A percentile compares a stretch with the other conserved stretches of the same genome.
phyloP scores from a whole-genome alignment of 495 filamentous ascomycete genomes.

The Aspergillus indologenus region DNA sequence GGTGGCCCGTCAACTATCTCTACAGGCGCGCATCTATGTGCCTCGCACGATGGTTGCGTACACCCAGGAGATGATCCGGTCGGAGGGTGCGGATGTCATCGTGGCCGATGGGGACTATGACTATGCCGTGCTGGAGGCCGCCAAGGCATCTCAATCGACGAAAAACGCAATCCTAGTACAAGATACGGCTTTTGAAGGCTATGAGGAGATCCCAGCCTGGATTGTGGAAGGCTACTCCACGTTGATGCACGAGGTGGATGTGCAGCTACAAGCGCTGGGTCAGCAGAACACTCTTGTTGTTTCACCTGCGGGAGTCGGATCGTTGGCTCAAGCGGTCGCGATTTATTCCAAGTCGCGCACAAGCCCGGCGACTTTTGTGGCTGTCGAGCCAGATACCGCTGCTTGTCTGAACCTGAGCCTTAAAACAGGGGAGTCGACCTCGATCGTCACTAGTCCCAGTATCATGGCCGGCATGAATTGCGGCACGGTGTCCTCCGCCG shows the following conservation, averaged over 20 bases:
- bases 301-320: constrained; percentile 63
- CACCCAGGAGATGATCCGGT: constrained; percentile 51
- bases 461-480: constrained; percentile 71
- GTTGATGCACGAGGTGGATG: constrained; percentile 61
- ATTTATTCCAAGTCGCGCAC: constrained; percentile 52
- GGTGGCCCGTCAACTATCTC: constrained; percentile 55
- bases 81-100: constrained; percentile 55
- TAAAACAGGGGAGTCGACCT: constrained; percentile 36
- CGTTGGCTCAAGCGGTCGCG: constrained; percentile 58
- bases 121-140: constrained; percentile 47
- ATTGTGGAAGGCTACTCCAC: constrained; percentile 72
- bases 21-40: constrained; percentile 54
- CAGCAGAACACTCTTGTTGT: constrained; percentile 42
- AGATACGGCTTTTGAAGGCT: constrained; percentile 61
- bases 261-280: constrained; percentile 41
- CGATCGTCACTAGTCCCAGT: constrained; percentile 48
- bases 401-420: constrained; percentile 56
- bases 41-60: constrained; percentile 48
- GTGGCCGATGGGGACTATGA: constrained; percentile 60
- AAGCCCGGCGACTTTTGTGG: constrained; percentile 40
- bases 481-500: constrained; percentile 58
- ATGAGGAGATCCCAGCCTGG: constrained; percentile 64
- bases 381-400: constrained; percentile 63
- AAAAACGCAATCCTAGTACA: constrained; percentile 54
- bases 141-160: constrained; percentile 27